These are phyloP conservation scores for Neofusicoccum parvum DNA, from an alignment of 2,329 filamentous ascomycete species.

Conservation along the genomic window DNA sequence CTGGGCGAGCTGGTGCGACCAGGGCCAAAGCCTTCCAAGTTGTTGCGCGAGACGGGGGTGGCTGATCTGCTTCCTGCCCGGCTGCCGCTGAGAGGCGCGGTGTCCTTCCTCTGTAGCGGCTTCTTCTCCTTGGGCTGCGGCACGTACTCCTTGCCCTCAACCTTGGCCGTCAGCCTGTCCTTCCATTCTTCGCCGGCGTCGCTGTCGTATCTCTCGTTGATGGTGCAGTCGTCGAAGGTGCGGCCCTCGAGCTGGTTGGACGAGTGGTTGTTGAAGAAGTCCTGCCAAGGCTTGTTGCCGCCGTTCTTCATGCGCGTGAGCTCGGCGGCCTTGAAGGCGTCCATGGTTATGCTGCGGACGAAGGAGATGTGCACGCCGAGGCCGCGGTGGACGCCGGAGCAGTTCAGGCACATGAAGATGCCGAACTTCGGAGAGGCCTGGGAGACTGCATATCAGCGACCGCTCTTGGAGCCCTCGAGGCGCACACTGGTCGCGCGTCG, in stretches of 20 bases:
- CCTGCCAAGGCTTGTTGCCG: constrained; percentile 84
- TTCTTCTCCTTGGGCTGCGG: constrained; percentile 59
- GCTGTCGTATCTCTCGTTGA: constrained; percentile 86
- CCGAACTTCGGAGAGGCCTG: constrained; percentile 89
- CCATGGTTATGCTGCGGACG: constrained; percentile 96
- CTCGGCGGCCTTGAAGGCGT: constrained; percentile 92
- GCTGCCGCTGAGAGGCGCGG: constrained; percentile 33
- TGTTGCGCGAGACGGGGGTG: constrained; percentile 41
- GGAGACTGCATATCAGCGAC: not conserved
- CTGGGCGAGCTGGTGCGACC: constrained; percentile 40
- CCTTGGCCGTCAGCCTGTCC: constrained; percentile 81
- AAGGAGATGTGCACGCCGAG: constrained; percentile 98
- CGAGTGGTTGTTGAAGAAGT: constrained; percentile 72
- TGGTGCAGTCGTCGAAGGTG: constrained; percentile 82
- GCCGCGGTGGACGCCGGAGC: constrained; percentile 90
- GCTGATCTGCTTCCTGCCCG: constrained; percentile 39
- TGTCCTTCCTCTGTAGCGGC: constrained; percentile 34
- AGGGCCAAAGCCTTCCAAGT: constrained; percentile 32
- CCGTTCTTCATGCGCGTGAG: constrained; percentile 92
- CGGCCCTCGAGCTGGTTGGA: constrained; percentile 48
- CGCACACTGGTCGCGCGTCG: not conserved
- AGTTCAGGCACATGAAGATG: constrained; percentile 97
- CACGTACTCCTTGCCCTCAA: constrained; percentile 85
- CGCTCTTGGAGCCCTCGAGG: not conserved
- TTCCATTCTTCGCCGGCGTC: constrained; percentile 95